Percentiles rank a stretch among this genome's conserved stretches.
Conservation (phyloP, 108 stramenopile genomes). For the Epipyxis sp. region DNA sequence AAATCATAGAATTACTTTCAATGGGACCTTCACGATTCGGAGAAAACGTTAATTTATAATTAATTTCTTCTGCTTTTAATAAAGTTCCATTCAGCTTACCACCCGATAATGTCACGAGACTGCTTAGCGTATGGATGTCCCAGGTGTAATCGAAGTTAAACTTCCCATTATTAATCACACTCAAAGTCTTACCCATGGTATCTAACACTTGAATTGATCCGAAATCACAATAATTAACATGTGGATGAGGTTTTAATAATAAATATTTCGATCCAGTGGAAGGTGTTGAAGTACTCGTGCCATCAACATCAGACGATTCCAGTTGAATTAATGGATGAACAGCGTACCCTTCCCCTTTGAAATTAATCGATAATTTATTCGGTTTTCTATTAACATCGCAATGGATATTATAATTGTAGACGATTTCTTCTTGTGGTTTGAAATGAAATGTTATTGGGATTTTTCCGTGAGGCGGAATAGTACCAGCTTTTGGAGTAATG, state of each 20-base stretch:
- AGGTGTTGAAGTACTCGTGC: slow-evolving; percentile 15
- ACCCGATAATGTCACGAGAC: slow-evolving; percentile 43
- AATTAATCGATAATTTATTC: slow-evolving; percentile 51
- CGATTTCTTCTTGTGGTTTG: slow-evolving; percentile 52
- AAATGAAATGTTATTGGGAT: slow-evolving; percentile 50
- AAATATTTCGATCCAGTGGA: neutral
- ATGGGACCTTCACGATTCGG: slow-evolving; percentile 42
- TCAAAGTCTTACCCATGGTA: slow-evolving; percentile 39
- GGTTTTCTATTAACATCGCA: slow-evolving; percentile 57
- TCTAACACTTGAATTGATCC: slow-evolving; percentile 58
- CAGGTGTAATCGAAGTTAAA: slow-evolving; percentile 62
- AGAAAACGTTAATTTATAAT: slow-evolving; percentile 46
- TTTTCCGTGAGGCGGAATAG: slow-evolving; percentile 52
- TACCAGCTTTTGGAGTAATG: slow-evolving; percentile 39
- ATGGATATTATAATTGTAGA: slow-evolving; percentile 57
- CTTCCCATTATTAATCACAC: slow-evolving; percentile 56
- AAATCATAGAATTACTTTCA: slow-evolving; percentile 36
- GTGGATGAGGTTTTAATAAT: slow-evolving; percentile 38
- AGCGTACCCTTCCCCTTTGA: slow-evolving; percentile 65
- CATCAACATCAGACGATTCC: neutral
- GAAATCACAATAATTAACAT: slow-evolving; percentile 50
- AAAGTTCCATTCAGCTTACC: slow-evolving; percentile 51
- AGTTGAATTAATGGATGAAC: slow-evolving; percentile 56
- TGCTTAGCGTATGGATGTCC: slow-evolving; percentile 39
- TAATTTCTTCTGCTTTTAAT: slow-evolving; percentile 46